Base-by-base conservation (phyloP, 2,329 filamentous ascomycete genomes). In the Pseudogymnoascus sp. region DNA sequence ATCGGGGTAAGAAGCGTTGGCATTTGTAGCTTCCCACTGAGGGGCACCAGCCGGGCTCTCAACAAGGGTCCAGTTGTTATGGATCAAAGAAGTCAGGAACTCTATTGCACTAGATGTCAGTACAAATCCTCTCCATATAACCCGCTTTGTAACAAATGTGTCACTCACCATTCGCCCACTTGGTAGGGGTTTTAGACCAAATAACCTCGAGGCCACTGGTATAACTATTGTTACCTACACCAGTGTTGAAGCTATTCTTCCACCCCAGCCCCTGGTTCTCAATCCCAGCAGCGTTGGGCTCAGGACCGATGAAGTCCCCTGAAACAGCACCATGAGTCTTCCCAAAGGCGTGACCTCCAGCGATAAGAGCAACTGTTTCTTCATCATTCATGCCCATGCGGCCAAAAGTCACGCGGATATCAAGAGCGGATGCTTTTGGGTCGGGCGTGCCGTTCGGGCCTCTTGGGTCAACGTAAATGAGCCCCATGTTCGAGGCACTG, bases 361-460 rank as follows among this genome's bases (percentile, higher is more conserved):
- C 79, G 66, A 85, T 84, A 60, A 85, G 72, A 15, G 82, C 82
- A 62, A 83, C 81, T 0, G 82, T 85, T 74, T 85, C 82, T 68
- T 82, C 79, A 71, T 84, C 81, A 69, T 83, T 80, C 82, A 85
- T 85, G 62, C 80, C 82, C 82, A 85, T 85, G 66, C 82, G 81
- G 65, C 76, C 76, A 64, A 85, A 85, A 40, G 82, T 83, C 60
- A 75, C 77, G 65, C 81, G 80, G 69, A 84, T 85, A 69, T 85
- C 82, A 62, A 78, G 73, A 47, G 78, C 82, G 21, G 82, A 76
- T 15, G 80, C 80, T 44, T 79, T 71, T 10, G 81, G 79, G 68
- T 84, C 82, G 7, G 81, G 81, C 37, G 79, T 76, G 63, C 80
- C 81, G 66, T 84, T 79, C 15, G 82, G 82, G 31, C 82, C 81